These are phyloP conservation scores for Exobasidium rhododendri DNA, from an alignment of 1,284 basidiomycete species.

Conservation along the genomic window DNA sequence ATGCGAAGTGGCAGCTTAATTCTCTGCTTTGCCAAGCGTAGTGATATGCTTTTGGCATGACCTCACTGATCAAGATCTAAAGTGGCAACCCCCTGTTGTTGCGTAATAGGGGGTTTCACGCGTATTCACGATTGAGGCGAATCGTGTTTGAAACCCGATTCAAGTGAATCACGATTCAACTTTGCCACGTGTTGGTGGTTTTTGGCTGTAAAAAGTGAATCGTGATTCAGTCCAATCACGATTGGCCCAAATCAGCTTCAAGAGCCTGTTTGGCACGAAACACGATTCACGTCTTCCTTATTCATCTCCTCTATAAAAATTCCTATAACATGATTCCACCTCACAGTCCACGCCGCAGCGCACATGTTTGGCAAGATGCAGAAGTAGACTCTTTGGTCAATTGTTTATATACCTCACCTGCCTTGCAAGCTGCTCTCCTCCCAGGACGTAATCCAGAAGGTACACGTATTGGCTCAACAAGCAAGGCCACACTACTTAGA, in stretches of 20 bases:
- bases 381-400: not conserved
- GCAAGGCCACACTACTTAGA: not conserved
- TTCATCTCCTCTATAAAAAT: not conserved
- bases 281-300: not conserved
- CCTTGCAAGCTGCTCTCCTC: not conserved
- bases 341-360: not conserved
- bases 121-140: not conserved
- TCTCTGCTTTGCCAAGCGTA: no score
- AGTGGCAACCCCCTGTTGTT: no score
- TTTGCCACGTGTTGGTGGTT: not conserved
- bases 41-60: no score
- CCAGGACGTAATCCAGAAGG: not conserved
- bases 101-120: slow-evolving; percentile 1
- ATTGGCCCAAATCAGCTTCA: not conserved
- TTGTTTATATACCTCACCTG: not conserved
- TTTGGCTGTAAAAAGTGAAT: not conserved
- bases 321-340: not conserved
- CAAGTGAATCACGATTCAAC: not conserved
- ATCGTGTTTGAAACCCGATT: not conserved
- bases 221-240: not conserved
- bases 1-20: no score
- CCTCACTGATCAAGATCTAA: no score
- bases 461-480: not conserved
- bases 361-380: not conserved
- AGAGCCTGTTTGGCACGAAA: not conserved